A percentile compares a stretch with the other conserved stretches of the same genome.
Conservation (phyloP, 495 filamentous ascomycete genomes). For the Lentithecium fluviatile region DNA sequence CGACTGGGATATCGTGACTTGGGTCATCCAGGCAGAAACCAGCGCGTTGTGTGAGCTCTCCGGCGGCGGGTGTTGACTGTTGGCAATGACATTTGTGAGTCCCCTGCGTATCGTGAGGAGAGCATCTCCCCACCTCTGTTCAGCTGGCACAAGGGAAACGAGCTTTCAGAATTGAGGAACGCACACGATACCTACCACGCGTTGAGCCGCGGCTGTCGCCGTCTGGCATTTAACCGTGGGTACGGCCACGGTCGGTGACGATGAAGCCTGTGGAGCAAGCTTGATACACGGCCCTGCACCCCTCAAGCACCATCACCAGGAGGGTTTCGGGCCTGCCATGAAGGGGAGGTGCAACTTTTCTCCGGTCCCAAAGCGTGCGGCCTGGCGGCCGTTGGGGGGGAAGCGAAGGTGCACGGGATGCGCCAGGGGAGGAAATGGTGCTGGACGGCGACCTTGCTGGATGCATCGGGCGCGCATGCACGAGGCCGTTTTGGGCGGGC, state of each 20-base stretch:
- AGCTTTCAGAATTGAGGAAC: too few species aligned
- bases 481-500: conserved; percentile 17
- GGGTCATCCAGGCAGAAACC: neutral
- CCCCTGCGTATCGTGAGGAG: neutral
- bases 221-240: neutral
- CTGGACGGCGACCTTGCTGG: conserved; percentile 19
- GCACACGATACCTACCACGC: too few species aligned
- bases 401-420: conserved; percentile 6
- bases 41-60: neutral
- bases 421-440: neutral
- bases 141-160: too few species aligned
- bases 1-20: neutral
- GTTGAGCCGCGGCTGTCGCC: too few species aligned
- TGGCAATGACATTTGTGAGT: conserved; percentile 24
- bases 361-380: conserved; percentile 16
- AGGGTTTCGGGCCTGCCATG: neutral
- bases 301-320: too few species aligned
- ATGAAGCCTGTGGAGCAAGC: too few species aligned
- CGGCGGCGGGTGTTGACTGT: conserved; percentile 22
- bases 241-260: too few species aligned
- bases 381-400: conserved; percentile 3
- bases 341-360: neutral
- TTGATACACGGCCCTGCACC: too few species aligned
- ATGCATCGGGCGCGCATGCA: conserved; percentile 24
- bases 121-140: too few species aligned